Base-by-base conservation (phyloP, 1,284 basidiomycete species). In the Coriolopsis trogii region DNA sequence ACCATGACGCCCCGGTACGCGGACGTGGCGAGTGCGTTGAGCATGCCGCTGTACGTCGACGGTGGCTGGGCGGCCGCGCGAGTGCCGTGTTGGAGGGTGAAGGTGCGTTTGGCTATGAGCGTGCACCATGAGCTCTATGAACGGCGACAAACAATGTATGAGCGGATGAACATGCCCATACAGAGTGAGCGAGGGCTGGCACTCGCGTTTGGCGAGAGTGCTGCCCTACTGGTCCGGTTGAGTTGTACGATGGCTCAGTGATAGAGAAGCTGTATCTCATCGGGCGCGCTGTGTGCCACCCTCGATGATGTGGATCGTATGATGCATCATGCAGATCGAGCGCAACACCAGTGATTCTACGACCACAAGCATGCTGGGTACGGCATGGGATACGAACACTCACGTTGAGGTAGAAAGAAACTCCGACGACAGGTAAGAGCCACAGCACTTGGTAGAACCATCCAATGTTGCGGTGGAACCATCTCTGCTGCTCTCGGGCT, bases 1-100 rank as follows among this genome's bases (percentile, higher is more conserved):
- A 91, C 81, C 85, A 93, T 91, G 54, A 92, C 81, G 2, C 78
- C 78, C 15, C 90, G 80, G 61, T 93, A 93, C 5, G 87, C 87
- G 7, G 87, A 89, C 8, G 85, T 85, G 7, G 89, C 87, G 38
- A 91, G 76, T 43, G 82, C 78, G 25, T 80, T 87, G 49, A 92
- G 73, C 69, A 91, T 76, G 10, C 87, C 87, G 6, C 76, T 80
- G 64, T 91, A 91, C 0, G 84, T 83, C 29, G 56, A 65, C 24
- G 59, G 70, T 42, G 73, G 79, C 43, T 72, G 74, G 15, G 65
- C 74, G 21, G 70, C 68, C 13, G 79, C 74, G 46, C 79, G 79
- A 26, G 75, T 75, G 13, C 88, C 89, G 58, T 89, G 80, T 56
- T 83, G 83, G 8, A 91, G 72, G 4, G 76, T 69, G 64, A 84